These are phyloP conservation scores for Camelina sativa DNA, from an alignment of 345 rosid genomes.

Conservation along the genomic window DNA sequence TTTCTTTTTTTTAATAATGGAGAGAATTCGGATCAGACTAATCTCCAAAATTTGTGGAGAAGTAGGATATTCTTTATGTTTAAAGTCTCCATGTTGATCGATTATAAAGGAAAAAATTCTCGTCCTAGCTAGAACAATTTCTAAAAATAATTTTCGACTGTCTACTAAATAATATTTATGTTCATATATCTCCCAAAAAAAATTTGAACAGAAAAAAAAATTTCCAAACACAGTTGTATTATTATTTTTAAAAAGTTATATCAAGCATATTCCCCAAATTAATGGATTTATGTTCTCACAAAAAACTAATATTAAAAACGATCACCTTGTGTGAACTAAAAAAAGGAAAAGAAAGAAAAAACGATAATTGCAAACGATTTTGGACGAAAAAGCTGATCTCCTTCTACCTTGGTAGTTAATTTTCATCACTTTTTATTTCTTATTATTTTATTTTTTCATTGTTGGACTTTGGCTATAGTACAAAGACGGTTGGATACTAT, in stretches of 20 bases:
- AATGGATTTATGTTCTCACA: neutral
- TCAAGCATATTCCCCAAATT: conserved; percentile 13
- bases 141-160: neutral
- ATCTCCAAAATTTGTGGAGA: neutral
- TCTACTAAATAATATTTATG: neutral
- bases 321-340: neutral
- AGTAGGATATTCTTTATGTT: neutral
- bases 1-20: neutral
- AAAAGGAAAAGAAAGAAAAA: neutral
- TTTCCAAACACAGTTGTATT: neutral
- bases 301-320: neutral
- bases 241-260: neutral
- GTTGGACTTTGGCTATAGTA: conserved; percentile 11
- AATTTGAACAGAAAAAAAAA: neutral
- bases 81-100: neutral
- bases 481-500: neutral
- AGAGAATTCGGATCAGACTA: neutral
- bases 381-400: conserved; percentile 27
- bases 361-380: neutral
- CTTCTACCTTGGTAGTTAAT: neutral
- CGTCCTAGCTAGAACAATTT: neutral
- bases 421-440: conserved; percentile 5
- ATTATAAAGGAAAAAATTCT: neutral
- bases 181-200: conserved; percentile 1
- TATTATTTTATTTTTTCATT: neutral